These are phyloP conservation scores for Aspergillus brasiliensis DNA, from an alignment of 2,329 filamentous ascomycete species.

Conservation along the genomic window DNA sequence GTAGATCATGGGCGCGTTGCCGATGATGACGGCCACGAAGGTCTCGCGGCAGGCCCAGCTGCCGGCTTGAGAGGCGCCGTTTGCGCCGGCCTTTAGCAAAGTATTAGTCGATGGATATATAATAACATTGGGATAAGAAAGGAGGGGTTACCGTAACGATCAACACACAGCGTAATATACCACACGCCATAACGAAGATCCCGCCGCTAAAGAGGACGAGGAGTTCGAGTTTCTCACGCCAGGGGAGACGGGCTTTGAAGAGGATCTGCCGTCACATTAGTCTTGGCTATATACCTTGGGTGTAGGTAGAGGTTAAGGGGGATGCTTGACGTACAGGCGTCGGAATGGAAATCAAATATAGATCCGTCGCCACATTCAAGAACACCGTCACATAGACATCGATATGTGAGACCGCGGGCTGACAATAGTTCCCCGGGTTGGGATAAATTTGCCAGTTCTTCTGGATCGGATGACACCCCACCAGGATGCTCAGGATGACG, in stretches of 20 bases:
- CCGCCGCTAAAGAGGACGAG: conserved; percentile 59
- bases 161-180: conserved; percentile 56
- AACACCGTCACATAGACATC: conserved; percentile 56
- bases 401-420: conserved; percentile 54
- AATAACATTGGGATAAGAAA: rapidly evolving
- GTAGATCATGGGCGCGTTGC: conserved; percentile 49
- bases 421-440: conserved; percentile 56
- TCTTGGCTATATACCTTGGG: background rate
- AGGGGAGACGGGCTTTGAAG: conserved; percentile 53
- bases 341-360: conserved; percentile 63
- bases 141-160: conserved; percentile 46
- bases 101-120: background rate
- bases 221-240: conserved; percentile 55
- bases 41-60: conserved; percentile 50
- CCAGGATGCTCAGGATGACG: conserved; percentile 53
- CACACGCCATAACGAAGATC: conserved; percentile 57
- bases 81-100: conserved; percentile 31
- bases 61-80: conserved; percentile 45
- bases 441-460: conserved; percentile 63
- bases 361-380: conserved; percentile 58
- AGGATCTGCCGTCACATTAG: conserved; percentile 46
- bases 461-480: conserved; percentile 56
- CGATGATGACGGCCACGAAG: conserved; percentile 48
- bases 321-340: conserved; percentile 48
- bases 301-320: background rate